These are phyloP conservation scores for Platismatia glauca DNA, from an alignment of 495 filamentous ascomycete genomes.

Conservation along the genomic window DNA sequence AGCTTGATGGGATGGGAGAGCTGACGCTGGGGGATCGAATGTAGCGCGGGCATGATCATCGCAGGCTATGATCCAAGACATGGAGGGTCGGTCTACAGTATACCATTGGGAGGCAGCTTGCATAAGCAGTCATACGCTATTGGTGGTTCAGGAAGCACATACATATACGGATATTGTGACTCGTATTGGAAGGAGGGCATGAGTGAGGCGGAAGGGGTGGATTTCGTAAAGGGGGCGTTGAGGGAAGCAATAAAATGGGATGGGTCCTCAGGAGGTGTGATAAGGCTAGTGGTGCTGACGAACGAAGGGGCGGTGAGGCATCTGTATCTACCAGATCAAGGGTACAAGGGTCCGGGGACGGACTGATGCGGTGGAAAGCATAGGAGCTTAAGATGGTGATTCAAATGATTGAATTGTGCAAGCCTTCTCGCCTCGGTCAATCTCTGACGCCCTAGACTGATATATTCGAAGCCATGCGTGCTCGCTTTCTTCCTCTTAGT, in stretches of 20 bases:
- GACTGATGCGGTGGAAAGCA: constrained; percentile 25
- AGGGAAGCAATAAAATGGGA: constrained; percentile 98
- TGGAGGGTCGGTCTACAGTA: constrained; percentile 93
- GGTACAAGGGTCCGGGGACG: constrained; percentile 57
- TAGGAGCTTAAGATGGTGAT: not conserved
- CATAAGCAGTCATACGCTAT: constrained; percentile 97
- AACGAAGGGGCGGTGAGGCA: constrained; percentile 77
- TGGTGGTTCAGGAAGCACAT: constrained; percentile 93
- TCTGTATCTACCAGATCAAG: constrained; percentile 81
- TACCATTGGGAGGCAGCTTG: constrained; percentile 90
- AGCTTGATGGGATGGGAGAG: not conserved
- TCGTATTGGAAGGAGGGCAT: constrained; percentile 93
- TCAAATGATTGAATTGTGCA: not conserved
- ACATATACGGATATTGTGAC: constrained; percentile 98
- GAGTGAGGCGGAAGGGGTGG: constrained; percentile 85
- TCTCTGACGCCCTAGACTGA: not conserved
- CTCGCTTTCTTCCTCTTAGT: not conserved
- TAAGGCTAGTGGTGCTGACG: constrained; percentile 93
- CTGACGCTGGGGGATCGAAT: not conserved
- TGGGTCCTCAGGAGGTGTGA: constrained; percentile 95
- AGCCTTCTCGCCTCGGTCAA: not conserved
- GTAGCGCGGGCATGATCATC: constrained; percentile 91
- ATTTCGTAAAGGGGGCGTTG: constrained; percentile 84
- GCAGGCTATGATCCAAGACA: constrained; percentile 90
- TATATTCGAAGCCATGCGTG: not conserved